These are phyloP conservation scores for Dothistroma septosporum DNA, from an alignment of 2,329 filamentous ascomycete species.

Conservation along the genomic window DNA sequence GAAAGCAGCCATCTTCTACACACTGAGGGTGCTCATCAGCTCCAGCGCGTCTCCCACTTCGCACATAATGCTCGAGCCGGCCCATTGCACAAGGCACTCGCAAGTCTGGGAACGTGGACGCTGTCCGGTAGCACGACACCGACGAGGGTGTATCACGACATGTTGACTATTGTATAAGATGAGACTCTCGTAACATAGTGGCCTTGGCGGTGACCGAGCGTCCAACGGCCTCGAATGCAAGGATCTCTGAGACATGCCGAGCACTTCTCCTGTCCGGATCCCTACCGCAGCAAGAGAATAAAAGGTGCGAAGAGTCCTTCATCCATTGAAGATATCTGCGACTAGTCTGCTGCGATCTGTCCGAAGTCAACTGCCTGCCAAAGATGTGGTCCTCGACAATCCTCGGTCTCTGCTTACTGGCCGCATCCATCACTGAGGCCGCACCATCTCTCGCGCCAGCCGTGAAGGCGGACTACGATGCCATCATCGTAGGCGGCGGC, in stretches of 20 bases:
- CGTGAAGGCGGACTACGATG: slow-evolving; percentile 13
- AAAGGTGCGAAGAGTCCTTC: background rate
- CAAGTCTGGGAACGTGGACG: background rate
- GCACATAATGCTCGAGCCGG: too few relatives aligned
- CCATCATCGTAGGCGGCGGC: slow-evolving; percentile 18
- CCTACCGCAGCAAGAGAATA: background rate
- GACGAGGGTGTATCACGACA: background rate
- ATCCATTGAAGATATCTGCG: background rate
- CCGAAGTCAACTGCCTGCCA: background rate
- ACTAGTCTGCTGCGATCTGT: background rate
- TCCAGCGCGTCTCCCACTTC: background rate
- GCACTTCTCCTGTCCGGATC: background rate
- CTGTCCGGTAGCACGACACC: background rate
- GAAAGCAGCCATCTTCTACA: too few relatives aligned
- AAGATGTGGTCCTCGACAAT: background rate
- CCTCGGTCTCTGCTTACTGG: background rate
- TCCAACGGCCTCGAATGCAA: background rate
- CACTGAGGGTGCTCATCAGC: background rate
- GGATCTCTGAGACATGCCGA: background rate
- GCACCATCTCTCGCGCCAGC: slow-evolving; percentile 6
- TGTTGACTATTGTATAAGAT: background rate
- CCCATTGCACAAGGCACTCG: background rate
- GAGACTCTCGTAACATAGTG: background rate
- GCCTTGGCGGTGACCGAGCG: background rate
- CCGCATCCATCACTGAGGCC: background rate